Evolutionary conservation across 495 filamentous ascomycete genomes (phyloP).

Genomic region (Aspergillus haitiensis): DNA sequence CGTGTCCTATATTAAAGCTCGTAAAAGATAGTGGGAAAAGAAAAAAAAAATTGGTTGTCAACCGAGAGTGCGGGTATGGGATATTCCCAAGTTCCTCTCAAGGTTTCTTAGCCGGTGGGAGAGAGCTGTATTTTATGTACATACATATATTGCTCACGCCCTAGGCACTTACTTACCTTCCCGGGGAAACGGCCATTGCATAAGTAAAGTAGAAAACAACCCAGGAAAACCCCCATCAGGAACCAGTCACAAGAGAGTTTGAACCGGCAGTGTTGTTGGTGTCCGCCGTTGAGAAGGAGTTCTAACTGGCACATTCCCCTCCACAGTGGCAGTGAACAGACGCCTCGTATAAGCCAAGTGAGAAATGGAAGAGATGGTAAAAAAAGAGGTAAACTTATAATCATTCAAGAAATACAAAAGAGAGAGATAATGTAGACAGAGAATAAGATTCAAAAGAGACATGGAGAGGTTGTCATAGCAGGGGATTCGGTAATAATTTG

Average conservation of each 20-base stretch:
- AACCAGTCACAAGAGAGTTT: slow-evolving; percentile 5
- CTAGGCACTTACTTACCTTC: neutral
- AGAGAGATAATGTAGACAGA: slow-evolving; percentile 2
- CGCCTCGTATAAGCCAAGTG: neutral
- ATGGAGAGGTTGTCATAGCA: slow-evolving; percentile 1
- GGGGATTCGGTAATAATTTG: slow-evolving; percentile 1
- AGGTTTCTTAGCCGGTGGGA: slow-evolving; percentile 14
- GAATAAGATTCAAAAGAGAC: slow-evolving; percentile 7
- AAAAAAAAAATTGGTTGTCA: neutral
- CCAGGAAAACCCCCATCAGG: slow-evolving; percentile 1
- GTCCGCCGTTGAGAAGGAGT: slow-evolving; percentile 7
- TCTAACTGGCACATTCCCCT: slow-evolving; percentile 5
- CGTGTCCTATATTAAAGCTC: slow-evolving; percentile 5
- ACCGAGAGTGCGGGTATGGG: slow-evolving; percentile 1
- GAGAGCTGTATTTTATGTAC: neutral
- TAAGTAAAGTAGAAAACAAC: neutral
- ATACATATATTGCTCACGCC: too few species aligned
- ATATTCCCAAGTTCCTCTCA: neutral
- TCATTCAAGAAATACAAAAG: slow-evolving; percentile 3
- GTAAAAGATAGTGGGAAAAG: slow-evolving; percentile 3
- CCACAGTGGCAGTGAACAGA: slow-evolving; percentile 7
- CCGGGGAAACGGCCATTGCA: slow-evolving; percentile 3
- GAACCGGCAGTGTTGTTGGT: slow-evolving; percentile 11
- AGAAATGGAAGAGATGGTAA: slow-evolving; percentile 12
- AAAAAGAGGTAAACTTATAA: slow-evolving; percentile 5